A percentile compares a stretch with the other conserved stretches of the same genome.
Evolutionary conservation across 371 early-diverging fungal species (phyloP).

Genomic region (Nematocida major): DNA sequence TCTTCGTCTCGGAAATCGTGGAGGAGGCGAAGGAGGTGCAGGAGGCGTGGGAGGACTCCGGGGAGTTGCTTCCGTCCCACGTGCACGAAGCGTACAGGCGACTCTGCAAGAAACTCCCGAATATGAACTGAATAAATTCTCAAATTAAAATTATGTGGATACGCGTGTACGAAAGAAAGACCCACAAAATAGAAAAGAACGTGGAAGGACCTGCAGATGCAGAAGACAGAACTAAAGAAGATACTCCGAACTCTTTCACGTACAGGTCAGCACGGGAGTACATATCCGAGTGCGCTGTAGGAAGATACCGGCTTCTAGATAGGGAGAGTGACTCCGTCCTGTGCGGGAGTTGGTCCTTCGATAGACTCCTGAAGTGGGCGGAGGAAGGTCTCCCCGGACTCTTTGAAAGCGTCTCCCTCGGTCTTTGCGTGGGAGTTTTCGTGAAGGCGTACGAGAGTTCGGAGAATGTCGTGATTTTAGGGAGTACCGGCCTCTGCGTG

Average conservation of each 20-base stretch:
- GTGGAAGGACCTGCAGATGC: neutral
- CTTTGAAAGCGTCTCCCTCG: neutral
- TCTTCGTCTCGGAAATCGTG: slow-evolving; percentile 86
- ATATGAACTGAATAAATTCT: slow-evolving; percentile 48
- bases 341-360: slow-evolving; percentile 34
- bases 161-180: neutral
- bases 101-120: slow-evolving; percentile 67
- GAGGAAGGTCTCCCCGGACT: slow-evolving; percentile 18
- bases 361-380: slow-evolving; percentile 24
- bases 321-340: neutral
- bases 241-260: neutral
- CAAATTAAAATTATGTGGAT: slow-evolving; percentile 43
- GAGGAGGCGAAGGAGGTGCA: slow-evolving; percentile 70
- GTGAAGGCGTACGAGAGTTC: slow-evolving; percentile 7
- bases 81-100: slow-evolving; percentile 78
- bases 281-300: neutral
- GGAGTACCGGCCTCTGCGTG: neutral
- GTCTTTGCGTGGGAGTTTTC: slow-evolving; percentile 5
- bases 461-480: neutral
- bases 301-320: slow-evolving; percentile 29
- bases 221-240: neutral
- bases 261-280: neutral
- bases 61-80: slow-evolving; percentile 72
- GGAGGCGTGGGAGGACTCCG: slow-evolving; percentile 56
- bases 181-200: slow-evolving; percentile 31